A percentile compares a stretch with the other conserved stretches of the same genome.
These are phyloP conservation scores for Plantago rigida DNA, from an alignment of 305 asterid genomes.

Conservation along the genomic window DNA sequence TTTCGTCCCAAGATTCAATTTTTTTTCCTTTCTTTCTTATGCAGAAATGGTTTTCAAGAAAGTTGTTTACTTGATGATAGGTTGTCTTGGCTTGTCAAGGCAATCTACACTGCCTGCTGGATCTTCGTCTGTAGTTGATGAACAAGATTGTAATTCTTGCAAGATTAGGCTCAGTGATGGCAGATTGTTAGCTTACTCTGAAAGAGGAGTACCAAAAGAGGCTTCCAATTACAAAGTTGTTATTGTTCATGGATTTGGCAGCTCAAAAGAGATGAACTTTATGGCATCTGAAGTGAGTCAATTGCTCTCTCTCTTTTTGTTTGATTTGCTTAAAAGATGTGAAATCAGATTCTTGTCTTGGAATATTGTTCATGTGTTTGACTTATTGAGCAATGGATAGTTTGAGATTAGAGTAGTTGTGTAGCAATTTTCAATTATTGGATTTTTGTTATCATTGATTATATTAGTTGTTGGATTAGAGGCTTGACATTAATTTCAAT, in stretches of 20 bases:
- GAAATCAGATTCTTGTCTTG: neutral
- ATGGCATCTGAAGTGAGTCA: constrained; percentile 58
- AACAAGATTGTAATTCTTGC: constrained; percentile 22
- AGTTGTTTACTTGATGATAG: constrained; percentile 53
- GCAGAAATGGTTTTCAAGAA: constrained; percentile 67
- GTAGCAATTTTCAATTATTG: neutral
- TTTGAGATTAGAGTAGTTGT: constrained; percentile 1
- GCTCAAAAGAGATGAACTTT: constrained; percentile 80
- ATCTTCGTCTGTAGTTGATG: constrained; percentile 27
- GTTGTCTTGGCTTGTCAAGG: constrained; percentile 65
- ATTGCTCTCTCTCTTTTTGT: constrained; percentile 5
- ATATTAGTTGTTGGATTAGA: neutral
- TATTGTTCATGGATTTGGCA: constrained; percentile 82
- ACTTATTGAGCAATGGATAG: neutral
- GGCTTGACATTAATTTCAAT: neutral
- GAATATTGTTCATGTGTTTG: constrained; percentile 1
- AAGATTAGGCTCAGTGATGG: constrained; percentile 72
- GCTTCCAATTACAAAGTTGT: constrained; percentile 51
- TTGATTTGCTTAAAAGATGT: neutral
- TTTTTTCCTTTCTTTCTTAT: constrained; percentile 1
- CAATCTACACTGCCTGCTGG: constrained; percentile 42
- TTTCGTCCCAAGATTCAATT: neutral
- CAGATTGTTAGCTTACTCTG: constrained; percentile 70
- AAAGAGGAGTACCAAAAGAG: constrained; percentile 70
- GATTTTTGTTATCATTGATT: neutral